Conservation (phyloP, 768 basidiomycete species). For the Cystofilobasidium ferigula region DNA sequence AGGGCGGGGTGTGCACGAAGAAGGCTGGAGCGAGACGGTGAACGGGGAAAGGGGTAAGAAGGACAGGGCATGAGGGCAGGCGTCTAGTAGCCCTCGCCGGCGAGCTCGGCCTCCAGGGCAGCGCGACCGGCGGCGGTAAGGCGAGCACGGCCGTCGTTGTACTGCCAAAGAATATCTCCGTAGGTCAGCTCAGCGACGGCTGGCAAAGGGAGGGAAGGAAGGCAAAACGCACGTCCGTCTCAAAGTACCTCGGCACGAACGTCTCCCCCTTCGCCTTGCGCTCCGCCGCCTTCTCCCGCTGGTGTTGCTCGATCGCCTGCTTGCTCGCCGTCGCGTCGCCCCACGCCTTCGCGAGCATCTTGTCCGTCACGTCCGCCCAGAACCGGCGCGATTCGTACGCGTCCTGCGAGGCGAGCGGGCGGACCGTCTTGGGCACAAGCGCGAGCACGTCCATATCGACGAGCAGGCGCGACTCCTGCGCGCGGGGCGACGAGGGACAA, state of each 20-base stretch:
- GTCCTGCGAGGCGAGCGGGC: constrained; percentile 68
- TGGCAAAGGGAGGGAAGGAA: neutral
- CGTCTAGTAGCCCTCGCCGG: constrained; percentile 18
- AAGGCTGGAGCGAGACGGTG: neutral
- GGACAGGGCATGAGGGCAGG: neutral
- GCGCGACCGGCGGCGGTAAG: constrained; percentile 59
- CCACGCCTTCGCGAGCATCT: constrained; percentile 71
- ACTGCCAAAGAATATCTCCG: neutral
- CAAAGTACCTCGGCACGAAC: constrained; percentile 67
- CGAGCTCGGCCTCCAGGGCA: constrained; percentile 60
- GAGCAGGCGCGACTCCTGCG: constrained; percentile 53
- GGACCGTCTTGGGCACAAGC: constrained; percentile 69
- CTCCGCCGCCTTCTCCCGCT: constrained; percentile 78
- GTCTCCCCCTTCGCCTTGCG: constrained; percentile 65
- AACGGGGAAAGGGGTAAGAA: neutral
- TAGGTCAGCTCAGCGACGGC: neutral
- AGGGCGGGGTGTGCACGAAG: neutral
- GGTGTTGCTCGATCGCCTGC: constrained; percentile 77
- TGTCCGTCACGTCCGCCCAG: constrained; percentile 61
- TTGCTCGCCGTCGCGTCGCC: constrained; percentile 85
- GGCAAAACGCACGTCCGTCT: constrained; percentile 46
- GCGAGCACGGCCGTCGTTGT: constrained; percentile 51
- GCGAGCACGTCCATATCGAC: constrained; percentile 64
- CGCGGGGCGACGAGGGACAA: constrained; percentile 19
- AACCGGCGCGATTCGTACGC: constrained; percentile 71